phyloP scores from a whole-genome alignment of 305 asterid genomes.

The Fraxinus baroniana region DNA sequence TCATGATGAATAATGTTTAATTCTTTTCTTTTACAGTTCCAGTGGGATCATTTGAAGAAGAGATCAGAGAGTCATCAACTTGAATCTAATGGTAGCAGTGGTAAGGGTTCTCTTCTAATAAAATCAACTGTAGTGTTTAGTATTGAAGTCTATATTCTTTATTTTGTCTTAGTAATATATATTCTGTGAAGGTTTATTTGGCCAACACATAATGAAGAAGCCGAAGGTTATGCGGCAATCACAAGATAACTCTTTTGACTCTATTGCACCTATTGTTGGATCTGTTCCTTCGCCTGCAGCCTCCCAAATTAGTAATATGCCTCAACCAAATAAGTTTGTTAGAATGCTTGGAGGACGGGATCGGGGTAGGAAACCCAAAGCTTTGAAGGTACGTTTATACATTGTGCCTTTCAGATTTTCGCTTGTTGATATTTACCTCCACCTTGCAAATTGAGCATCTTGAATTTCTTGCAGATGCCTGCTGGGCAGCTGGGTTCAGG shows the following conservation, averaged over 20 bases:
- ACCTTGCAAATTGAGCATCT: slow-evolving; percentile 23
- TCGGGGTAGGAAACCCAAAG: slow-evolving; percentile 63
- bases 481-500: slow-evolving; percentile 57
- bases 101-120: slow-evolving; percentile 38
- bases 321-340: slow-evolving; percentile 62
- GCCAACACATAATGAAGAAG: slow-evolving; percentile 58
- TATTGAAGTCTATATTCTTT: slow-evolving; percentile 9
- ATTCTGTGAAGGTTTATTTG: slow-evolving; percentile 54
- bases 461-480: slow-evolving; percentile 47
- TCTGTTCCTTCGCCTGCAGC: slow-evolving; percentile 71
- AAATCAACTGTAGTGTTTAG: slow-evolving; percentile 17
- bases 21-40: slow-evolving; percentile 39
- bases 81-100: slow-evolving; percentile 75
- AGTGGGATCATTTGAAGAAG: slow-evolving; percentile 69
- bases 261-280: slow-evolving; percentile 40
- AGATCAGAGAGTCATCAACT: slow-evolving; percentile 57
- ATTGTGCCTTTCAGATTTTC: slow-evolving; percentile 10
- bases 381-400: slow-evolving; percentile 45
- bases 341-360: slow-evolving; percentile 70
- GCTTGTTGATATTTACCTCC: slow-evolving; percentile 6
- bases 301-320: slow-evolving; percentile 87
- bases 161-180: slow-evolving; percentile 19
- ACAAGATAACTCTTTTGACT: slow-evolving; percentile 56
- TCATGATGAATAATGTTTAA: slow-evolving; percentile 16
- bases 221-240: slow-evolving; percentile 59